A percentile compares a stretch with the other conserved stretches of the same genome.
phyloP scores from a whole-genome alignment of 108 stramenopile species.

The Epipyxis sp. region DNA sequence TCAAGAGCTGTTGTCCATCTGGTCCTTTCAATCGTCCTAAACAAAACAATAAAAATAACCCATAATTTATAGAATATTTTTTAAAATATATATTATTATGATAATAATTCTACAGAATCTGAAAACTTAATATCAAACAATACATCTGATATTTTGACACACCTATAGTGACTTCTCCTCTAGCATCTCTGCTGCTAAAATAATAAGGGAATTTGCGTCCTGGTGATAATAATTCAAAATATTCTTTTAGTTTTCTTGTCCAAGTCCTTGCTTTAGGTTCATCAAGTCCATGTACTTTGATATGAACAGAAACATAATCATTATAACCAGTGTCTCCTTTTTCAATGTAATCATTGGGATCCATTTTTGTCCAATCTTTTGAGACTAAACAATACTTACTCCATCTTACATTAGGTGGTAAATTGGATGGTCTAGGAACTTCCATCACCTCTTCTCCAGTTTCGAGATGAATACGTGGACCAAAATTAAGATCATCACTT shows the following conservation, averaged over 20 bases:
- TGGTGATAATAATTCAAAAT: slow-evolving; percentile 37
- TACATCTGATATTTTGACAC: no score
- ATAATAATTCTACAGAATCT: no score
- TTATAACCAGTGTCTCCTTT: slow-evolving; percentile 37
- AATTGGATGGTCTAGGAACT: slow-evolving; percentile 28
- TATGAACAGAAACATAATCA: slow-evolving; percentile 47
- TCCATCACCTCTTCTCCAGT: slow-evolving; percentile 35
- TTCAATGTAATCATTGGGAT: slow-evolving; percentile 27
- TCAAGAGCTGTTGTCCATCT: no score
- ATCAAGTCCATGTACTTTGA: slow-evolving; percentile 39
- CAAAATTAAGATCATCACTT: slow-evolving; percentile 32
- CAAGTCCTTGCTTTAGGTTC: slow-evolving; percentile 30
- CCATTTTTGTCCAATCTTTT: slow-evolving; percentile 25
- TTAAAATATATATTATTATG: no score
- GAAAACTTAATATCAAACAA: no score
- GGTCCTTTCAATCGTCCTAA: slow-evolving; percentile 41
- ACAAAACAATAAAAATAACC: no score
- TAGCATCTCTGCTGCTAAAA: slow-evolving; percentile 36
- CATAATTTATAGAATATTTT: no score
- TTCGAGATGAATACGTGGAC: slow-evolving; percentile 28
- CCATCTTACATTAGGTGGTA: slow-evolving; percentile 36
- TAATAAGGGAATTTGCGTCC: slow-evolving; percentile 25
- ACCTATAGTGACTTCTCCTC: slow-evolving; percentile 36
- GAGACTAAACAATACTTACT: slow-evolving; percentile 37
- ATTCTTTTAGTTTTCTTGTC: slow-evolving; percentile 43